A percentile compares a stretch with the other conserved stretches of the same genome.
Conservation (phyloP, 2,329 filamentous ascomycete genomes). For the Diaporthe citri region DNA sequence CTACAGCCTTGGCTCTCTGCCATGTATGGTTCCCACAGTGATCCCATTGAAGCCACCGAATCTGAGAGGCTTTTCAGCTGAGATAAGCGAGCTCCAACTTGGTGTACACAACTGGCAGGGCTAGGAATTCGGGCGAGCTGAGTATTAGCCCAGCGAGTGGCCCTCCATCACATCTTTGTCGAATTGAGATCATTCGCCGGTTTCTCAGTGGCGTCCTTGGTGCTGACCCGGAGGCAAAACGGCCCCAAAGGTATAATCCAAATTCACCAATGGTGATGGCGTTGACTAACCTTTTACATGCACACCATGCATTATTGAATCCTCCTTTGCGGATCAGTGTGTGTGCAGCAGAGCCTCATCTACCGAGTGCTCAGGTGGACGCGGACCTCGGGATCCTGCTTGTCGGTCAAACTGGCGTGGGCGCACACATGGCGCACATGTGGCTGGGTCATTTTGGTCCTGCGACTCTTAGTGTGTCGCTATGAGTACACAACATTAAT, state of each 20-base stretch:
- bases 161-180: background rate
- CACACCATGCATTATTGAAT: background rate
- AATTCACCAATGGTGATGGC: background rate
- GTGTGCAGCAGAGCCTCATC: background rate
- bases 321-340: background rate
- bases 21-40: background rate
- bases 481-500: background rate
- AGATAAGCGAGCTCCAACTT: background rate
- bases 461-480: background rate
- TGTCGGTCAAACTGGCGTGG: background rate
- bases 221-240: background rate
- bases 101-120: background rate
- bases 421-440: background rate
- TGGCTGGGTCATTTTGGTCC: background rate
- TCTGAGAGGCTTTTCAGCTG: background rate
- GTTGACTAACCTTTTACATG: background rate
- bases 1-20: background rate
- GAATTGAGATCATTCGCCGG: background rate
- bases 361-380: background rate
- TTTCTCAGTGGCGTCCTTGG: background rate
- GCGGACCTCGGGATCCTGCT: background rate
- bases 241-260: background rate
- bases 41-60: too few relatives aligned
- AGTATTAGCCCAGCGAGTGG: background rate
- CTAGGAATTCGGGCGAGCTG: background rate